These are phyloP conservation scores for Mycena galopus DNA, from an alignment of 768 basidiomycete genomes.

Conservation along the genomic window DNA sequence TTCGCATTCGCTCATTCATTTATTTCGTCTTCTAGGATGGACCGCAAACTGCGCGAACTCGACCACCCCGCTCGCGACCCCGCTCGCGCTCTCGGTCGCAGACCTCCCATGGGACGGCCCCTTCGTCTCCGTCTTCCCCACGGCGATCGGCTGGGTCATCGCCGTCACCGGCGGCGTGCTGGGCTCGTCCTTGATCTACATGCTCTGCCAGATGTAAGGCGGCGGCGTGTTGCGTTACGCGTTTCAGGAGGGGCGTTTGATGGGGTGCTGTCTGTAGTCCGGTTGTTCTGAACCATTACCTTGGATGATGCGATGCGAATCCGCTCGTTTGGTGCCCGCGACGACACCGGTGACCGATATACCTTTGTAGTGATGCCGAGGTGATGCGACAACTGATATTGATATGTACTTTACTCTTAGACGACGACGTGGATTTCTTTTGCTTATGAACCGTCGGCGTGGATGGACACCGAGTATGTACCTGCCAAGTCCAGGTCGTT, in stretches of 20 bases:
- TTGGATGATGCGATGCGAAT: constrained; percentile 22
- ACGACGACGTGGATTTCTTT: no score
- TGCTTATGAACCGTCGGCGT: neutral
- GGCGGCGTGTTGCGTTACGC: constrained; percentile 25
- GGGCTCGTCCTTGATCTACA: constrained; percentile 36
- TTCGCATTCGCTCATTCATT: neutral
- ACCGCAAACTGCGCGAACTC: constrained; percentile 57
- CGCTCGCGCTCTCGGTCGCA: constrained; percentile 54
- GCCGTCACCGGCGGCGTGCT: constrained; percentile 30
- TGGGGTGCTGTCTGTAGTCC: constrained; percentile 19
- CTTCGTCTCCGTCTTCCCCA: constrained; percentile 59
- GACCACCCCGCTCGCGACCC: constrained; percentile 55
- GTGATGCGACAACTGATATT: constrained; percentile 24
- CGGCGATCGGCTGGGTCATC: constrained; percentile 22
- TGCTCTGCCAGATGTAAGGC: constrained; percentile 38
- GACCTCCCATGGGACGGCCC: constrained; percentile 75
- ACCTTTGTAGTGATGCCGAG: neutral
- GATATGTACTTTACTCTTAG: constrained; percentile 7
- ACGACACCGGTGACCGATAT: neutral
- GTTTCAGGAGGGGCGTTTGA: constrained; percentile 21
- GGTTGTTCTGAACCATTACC: constrained; percentile 11
- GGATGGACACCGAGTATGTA: neutral
- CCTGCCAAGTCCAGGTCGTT: neutral
- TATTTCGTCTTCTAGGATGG: constrained; percentile 61
- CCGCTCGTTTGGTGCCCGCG: constrained; percentile 12